These are phyloP conservation scores for Paratinospora sagittata DNA, from an alignment of 164 flowering plant genomes.

Conservation along the genomic window DNA sequence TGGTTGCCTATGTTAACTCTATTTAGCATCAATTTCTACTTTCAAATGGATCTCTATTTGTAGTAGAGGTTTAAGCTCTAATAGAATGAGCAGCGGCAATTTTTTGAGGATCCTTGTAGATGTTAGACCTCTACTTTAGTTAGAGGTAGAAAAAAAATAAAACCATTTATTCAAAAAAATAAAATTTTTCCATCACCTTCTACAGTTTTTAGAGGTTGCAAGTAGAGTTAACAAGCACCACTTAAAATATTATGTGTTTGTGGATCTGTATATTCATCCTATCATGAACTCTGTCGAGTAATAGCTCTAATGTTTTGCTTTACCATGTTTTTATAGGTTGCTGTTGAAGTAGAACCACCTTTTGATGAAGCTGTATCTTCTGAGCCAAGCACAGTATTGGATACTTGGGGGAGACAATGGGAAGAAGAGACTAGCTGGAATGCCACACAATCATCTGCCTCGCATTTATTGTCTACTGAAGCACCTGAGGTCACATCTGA, in stretches of 20 bases:
- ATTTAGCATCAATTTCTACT: no score
- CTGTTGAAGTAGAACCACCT: conserved; percentile 30
- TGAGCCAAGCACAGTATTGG: conserved; percentile 17
- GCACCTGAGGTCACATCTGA: conserved; percentile 41
- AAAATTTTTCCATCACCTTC: no score
- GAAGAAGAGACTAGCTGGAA: conserved; percentile 26
- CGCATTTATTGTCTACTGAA: conserved; percentile 20
- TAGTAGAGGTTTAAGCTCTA: no score
- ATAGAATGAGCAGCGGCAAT: no score
- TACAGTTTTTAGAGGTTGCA: not conserved
- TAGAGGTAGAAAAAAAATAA: no score
- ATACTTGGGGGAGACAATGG: conserved; percentile 14
- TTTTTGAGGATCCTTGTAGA: no score
- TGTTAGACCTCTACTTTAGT: no score
- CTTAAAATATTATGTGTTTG: no score
- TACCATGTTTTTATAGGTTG: conserved; percentile 22
- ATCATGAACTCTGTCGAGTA: not conserved
- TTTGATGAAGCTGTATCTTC: conserved; percentile 17
- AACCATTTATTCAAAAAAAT: conserved; percentile 14
- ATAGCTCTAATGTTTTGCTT: not conserved
- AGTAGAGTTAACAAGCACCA: no score
- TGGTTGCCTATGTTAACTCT: no score
- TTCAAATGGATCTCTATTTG: no score
- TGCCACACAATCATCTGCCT: not conserved
- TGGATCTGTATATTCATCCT: no score